A percentile compares a stretch with the other conserved stretches of the same genome.
These are phyloP conservation scores for Cadophora gregata DNA, from an alignment of 2,329 filamentous ascomycete species.

Conservation along the genomic window DNA sequence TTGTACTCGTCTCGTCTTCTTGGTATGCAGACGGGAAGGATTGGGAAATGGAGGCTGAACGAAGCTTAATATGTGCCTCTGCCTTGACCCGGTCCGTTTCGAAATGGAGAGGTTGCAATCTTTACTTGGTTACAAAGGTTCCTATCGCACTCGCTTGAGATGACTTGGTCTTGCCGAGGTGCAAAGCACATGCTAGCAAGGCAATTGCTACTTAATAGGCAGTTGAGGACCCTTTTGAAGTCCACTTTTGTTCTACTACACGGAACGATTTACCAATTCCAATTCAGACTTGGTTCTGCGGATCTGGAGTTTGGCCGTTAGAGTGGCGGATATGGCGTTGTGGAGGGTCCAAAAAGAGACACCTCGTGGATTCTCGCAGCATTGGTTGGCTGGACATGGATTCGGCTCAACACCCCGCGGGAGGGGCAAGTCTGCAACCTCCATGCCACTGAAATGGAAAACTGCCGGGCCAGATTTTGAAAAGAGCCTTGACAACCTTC, in stretches of 20 bases:
- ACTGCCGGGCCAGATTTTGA: not conserved
- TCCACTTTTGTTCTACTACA: constrained; percentile 7
- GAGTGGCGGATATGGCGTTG: not conserved
- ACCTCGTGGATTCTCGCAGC: not conserved
- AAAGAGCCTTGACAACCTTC: too few relatives aligned
- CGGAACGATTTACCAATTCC: constrained; percentile 19
- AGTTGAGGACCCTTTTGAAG: not conserved
- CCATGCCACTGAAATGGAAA: not conserved
- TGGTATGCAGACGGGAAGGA: constrained; percentile 1
- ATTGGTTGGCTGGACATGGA: constrained; percentile 4
- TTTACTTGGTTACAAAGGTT: constrained; percentile 8
- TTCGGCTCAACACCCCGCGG: not conserved
- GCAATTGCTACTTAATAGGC: constrained; percentile 1
- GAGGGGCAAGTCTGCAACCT: constrained; percentile 7
- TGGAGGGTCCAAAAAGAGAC: not conserved
- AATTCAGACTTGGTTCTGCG: not conserved
- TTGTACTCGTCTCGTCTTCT: constrained; percentile 32
- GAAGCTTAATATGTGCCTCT: constrained; percentile 11
- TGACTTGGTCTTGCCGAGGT: constrained; percentile 24
- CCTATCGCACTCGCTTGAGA: constrained; percentile 21
- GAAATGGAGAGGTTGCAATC: not conserved
- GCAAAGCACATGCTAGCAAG: constrained; percentile 22
- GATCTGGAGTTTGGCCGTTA: constrained; percentile 9
- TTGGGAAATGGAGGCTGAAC: not conserved
- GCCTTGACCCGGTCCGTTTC: constrained; percentile 13